phyloP scores from a whole-genome alignment of 257 asterid genomes.

The Fraxinus excelsior region DNA sequence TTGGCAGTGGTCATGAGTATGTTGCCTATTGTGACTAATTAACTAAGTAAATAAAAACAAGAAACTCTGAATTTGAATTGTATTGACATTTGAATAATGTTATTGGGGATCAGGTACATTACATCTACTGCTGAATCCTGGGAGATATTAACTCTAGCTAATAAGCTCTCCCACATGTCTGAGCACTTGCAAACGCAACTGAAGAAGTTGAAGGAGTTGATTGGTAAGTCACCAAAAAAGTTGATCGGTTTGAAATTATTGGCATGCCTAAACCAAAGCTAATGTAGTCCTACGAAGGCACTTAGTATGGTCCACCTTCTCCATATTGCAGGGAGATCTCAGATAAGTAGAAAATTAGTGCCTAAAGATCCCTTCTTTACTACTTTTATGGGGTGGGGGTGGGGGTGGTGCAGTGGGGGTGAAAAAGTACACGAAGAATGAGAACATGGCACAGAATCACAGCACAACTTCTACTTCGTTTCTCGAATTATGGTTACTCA shows the following conservation, averaged over 20 bases:
- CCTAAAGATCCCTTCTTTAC: background rate
- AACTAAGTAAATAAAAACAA: background rate
- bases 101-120: constrained; percentile 38
- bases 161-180: constrained; percentile 56
- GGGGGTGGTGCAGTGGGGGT: too few species aligned
- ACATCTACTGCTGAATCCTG: constrained; percentile 51
- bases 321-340: too few species aligned
- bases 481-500: background rate
- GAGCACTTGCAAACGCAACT: constrained; percentile 50
- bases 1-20: constrained; percentile 78
- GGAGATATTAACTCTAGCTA: constrained; percentile 61
- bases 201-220: constrained; percentile 27
- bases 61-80: background rate
- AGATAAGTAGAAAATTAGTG: background rate
- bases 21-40: constrained; percentile 11
- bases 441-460: background rate
- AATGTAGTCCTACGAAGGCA: background rate
- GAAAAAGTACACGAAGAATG: background rate
- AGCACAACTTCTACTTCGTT: background rate
- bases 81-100: background rate
- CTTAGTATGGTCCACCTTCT: background rate
- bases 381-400: background rate
- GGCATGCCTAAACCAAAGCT: background rate
- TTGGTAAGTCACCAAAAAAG: constrained; percentile 39
- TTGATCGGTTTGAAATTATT: too few species aligned